Evolutionary conservation across 2,329 filamentous ascomycete species (phyloP), one percentile per base, ranked within the genome.

Genomic region (Aspergillus texensis): DNA sequence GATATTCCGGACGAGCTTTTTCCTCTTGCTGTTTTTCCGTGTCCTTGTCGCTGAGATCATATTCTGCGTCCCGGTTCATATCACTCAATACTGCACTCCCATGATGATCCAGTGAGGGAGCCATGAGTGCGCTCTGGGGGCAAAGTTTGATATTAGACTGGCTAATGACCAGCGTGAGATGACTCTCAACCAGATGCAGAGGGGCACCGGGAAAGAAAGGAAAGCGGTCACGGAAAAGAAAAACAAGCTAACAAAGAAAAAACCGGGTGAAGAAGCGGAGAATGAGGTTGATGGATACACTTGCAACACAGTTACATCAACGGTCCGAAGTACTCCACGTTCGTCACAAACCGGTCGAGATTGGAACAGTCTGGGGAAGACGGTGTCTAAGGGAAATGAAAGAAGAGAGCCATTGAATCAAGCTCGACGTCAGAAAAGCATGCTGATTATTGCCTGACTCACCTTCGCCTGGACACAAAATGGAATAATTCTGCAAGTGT

Each of bases 11-110:
- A 9, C 26, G 48, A 12, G 16, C 28, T 32, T 62, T 57, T 50
- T 63, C 60, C 5, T 65, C 64, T 19, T 65, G 28, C 55, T 65
- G 66, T 45, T 68, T 68, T 54, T 66, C 64, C 36, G 41, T 58
- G 19, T 64, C 60, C 16, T 55, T 70, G 70, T 43, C 67, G 54
- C 34, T 32, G 34, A 45, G 10, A 16, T 58, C 59, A 21, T 57
- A 55, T n/a, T 57, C 55, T n/a, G 34, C 30, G 14, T 26, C 55
- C 8, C 39, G 59, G 39, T 34, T 12, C 26, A 36, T 26, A 2
- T 39, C 26, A 39, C 28, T 52, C 46, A 26, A 28, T 16, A 62
- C 41, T 3, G 48, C 28, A 11, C 45, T 16, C 2, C 34, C 57
- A 28, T 53, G 45, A 6, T 21, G 6, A 14, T 59, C 57, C 32